Base-by-base conservation (phyloP, 352 stramenopile genomes). In the Phytophthora palmivora region DNA sequence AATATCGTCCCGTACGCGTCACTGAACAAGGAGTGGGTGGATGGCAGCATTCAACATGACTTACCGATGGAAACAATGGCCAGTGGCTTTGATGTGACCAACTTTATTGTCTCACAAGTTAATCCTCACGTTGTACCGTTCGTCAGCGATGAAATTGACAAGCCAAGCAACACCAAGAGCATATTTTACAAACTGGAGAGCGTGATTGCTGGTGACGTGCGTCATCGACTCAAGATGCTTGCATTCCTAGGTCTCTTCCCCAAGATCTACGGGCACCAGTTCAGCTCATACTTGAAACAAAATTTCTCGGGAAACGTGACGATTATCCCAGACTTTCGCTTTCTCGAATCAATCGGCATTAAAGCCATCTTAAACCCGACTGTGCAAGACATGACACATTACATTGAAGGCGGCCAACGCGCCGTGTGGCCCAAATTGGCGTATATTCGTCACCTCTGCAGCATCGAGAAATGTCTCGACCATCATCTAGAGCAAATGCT, bases 271-370 rank as follows among this genome's bases (percentile, higher is more conserved):
- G 81, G 77, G 4, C 91, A 98, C 68, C 79, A 88, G 47, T 84
- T 84, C 57, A 88, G 77, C 47, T 84, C 68, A 42, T 89, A 76
- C 47, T 78, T 97, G 74, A 87, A 91, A 43, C 93, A 98, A 78
- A 97, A 98, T 61, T 99, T 99, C 70, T 96, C 97, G 45, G 97
- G 96, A 21, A 97, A 98, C 72, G 90, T 99, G 45, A 99, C 96
- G 15, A 78, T 99, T 47, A 96, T 97, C 77, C 78, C 88, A 7
- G 87, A 91, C 33, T 92, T 98, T 54, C 74, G 95, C 45, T 91
- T 91, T 41, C 57, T 97, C 7, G 81, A 95, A 36, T 77, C 76
- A 4, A 93, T 92, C 34, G 84, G 88, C 18, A 76, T 87, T 47
- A 95, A 94, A 51, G 83, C 92, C 43, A 91, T 97, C 48, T 37